Evolutionary conservation across 2,329 filamentous ascomycete genomes (phyloP).

Genomic region (Apiospora sp.): DNA sequence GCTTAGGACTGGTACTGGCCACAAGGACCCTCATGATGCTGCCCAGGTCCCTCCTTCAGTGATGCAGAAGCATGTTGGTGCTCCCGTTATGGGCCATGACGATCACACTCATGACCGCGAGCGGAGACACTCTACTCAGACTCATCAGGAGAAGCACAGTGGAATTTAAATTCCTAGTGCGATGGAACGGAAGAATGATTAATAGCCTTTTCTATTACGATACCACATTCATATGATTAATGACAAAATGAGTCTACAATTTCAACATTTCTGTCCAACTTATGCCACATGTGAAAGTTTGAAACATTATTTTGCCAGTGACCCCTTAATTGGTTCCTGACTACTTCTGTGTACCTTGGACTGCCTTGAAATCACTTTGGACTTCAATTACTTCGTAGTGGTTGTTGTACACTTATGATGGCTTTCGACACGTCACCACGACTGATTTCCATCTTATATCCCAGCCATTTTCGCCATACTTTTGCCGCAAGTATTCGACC

Average conservation of each 20-base stretch:
- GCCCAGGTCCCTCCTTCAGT: conserved; percentile 65
- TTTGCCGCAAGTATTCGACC: not conserved
- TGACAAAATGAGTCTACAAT: not conserved
- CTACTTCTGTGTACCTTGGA: too few relatives aligned
- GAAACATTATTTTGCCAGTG: too few relatives aligned
- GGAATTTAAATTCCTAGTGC: conserved; percentile 48
- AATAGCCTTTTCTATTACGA: conserved; percentile 9
- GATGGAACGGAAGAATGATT: not conserved
- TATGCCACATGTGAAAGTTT: too few relatives aligned
- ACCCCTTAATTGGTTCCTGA: too few relatives aligned
- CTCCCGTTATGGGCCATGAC: conserved; percentile 53
- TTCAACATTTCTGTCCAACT: not conserved
- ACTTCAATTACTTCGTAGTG: too few relatives aligned
- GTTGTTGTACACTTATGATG: not conserved
- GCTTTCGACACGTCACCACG: not conserved
- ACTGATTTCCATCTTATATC: not conserved
- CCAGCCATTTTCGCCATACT: not conserved
- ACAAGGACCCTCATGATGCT: conserved; percentile 61
- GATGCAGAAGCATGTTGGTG: conserved; percentile 55
- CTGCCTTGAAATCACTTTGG: too few relatives aligned
- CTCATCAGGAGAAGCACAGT: conserved; percentile 57
- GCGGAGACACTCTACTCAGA: conserved; percentile 53
- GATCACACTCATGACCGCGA: conserved; percentile 52
- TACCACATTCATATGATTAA: conserved; percentile 21
- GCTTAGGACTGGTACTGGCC: not conserved